Base-by-base conservation (phyloP, 257 asterid species). In the Solanum chilense region DNA sequence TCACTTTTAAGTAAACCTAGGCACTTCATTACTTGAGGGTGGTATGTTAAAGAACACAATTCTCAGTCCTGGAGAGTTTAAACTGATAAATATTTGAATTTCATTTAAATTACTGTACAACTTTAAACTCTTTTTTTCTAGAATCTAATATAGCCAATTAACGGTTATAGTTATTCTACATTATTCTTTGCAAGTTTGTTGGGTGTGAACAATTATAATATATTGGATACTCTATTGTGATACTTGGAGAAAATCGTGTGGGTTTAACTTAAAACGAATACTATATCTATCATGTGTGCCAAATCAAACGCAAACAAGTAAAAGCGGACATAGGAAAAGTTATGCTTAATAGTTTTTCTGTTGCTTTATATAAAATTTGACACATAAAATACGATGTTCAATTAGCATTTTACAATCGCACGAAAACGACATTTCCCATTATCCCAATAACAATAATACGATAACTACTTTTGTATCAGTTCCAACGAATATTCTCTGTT, bases 401-500 rank as follows among this genome's bases (percentile, higher is more conserved):
- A 16, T 64, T 64, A 64, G 5, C 9, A 64, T 64, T 64, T 64
- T n/a, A 64, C 73, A 12, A 37, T 39, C 29, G 58, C 58, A 41
- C 3, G 0, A 39, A 12, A n/a, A n/a, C 39, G 25, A n/a, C 39
- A 42, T 3, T 77, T 77, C 39, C 39, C 83, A 42, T 14, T 41
- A 77, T 12, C 20, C 62, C 37, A 77, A 77, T 66, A 66, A 27
- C 37, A 25, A 66, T 66, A 12, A 25, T 42, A 42, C 39, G 83
- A 76, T 2, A 41, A 2, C 16, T 25, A 37, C 8, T 69, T 74
- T 56, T 89, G 78, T 66, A 85, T 66, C 60, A 44, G 42, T 45
- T 49, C 25, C 75, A 0, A 21, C 21, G 89, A 87, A 87, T 87
- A 87, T 87, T 87, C 89, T 27, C 80, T 73, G 47, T 73, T 73